Percentiles rank a stretch among this genome's conserved stretches.
phyloP scores from a whole-genome alignment of 495 filamentous ascomycete genomes.

The Neurospora sp. region DNA sequence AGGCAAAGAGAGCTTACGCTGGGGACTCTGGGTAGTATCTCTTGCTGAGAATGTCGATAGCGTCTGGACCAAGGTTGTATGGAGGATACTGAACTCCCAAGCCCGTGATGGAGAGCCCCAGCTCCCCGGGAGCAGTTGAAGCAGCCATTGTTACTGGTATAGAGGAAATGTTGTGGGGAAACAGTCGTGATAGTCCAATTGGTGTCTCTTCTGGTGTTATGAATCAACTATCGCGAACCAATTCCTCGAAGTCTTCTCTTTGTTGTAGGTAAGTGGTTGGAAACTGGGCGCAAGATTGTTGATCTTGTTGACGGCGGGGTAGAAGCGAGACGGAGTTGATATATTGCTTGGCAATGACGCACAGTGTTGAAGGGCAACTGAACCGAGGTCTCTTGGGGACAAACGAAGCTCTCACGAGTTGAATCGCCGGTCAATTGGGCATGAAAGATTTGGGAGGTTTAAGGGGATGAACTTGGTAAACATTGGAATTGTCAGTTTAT shows the following conservation, averaged over 20 bases:
- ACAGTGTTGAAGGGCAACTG: background rate
- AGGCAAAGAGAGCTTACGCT: constrained; percentile 27
- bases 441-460: no score
- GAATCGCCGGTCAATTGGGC: background rate
- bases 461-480: background rate
- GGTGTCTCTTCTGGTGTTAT: background rate
- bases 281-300: background rate
- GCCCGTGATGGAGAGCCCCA: constrained; percentile 42
- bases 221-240: background rate
- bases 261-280: background rate
- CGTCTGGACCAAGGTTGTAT: constrained; percentile 27
- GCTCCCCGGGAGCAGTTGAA: constrained; percentile 16
- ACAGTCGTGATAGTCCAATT: constrained; percentile 6
- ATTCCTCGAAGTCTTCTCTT: background rate
- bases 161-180: background rate
- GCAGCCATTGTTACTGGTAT: constrained; percentile 14
- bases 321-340: background rate
- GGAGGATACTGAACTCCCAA: constrained; percentile 42
- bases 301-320: background rate
- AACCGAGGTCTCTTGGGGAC: background rate
- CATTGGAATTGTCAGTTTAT: background rate
- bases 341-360: background rate
- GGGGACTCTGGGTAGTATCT: constrained; percentile 40
- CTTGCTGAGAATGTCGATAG: constrained; percentile 31
- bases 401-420: background rate